Percentiles rank a stretch among this genome's conserved stretches.
Conservation (phyloP, 768 basidiomycete species). For the Hypholoma fasciculare region DNA sequence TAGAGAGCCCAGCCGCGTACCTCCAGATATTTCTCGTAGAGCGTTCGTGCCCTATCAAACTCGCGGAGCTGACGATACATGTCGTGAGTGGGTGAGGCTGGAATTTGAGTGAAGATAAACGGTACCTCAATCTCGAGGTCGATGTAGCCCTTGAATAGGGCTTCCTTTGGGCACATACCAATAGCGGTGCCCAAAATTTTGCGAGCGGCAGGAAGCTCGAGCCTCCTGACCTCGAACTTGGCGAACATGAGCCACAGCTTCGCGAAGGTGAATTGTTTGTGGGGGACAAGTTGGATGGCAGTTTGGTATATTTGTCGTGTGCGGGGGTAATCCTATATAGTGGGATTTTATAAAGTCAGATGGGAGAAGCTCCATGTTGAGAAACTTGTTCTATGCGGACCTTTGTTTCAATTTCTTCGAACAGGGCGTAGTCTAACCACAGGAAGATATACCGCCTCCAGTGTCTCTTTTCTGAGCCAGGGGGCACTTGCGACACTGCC, state of each 20-base stretch:
- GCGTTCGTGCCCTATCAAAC: conserved; percentile 87
- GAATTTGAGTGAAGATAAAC: too few species aligned
- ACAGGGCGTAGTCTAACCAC: conserved; percentile 94
- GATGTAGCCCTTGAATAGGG: conserved; percentile 94
- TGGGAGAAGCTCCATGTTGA: background rate
- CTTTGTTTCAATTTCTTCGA: conserved; percentile 96
- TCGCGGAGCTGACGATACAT: conserved; percentile 68
- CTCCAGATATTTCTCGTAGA: conserved; percentile 95
- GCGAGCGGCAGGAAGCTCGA: conserved; percentile 81
- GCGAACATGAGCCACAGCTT: conserved; percentile 95
- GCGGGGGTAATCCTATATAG: conserved; percentile 72
- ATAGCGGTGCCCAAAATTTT: conserved; percentile 89
- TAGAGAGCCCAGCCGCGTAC: conserved; percentile 76
- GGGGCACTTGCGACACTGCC: conserved; percentile 94
- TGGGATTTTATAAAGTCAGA: background rate
- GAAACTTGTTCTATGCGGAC: conserved; percentile 35
- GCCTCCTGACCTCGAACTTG: conserved; percentile 84
- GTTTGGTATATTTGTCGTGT: conserved; percentile 93
- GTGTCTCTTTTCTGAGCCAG: conserved; percentile 89
- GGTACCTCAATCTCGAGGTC: conserved; percentile 86
- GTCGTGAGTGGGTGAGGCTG: background rate
- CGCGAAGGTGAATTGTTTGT: conserved; percentile 96
- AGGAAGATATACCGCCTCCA: conserved; percentile 90
- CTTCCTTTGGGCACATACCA: conserved; percentile 96
- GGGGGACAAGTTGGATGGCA: conserved; percentile 84